phyloP scores from a whole-genome alignment of 2,329 filamentous ascomycete genomes.

The Aulographum hederae region DNA sequence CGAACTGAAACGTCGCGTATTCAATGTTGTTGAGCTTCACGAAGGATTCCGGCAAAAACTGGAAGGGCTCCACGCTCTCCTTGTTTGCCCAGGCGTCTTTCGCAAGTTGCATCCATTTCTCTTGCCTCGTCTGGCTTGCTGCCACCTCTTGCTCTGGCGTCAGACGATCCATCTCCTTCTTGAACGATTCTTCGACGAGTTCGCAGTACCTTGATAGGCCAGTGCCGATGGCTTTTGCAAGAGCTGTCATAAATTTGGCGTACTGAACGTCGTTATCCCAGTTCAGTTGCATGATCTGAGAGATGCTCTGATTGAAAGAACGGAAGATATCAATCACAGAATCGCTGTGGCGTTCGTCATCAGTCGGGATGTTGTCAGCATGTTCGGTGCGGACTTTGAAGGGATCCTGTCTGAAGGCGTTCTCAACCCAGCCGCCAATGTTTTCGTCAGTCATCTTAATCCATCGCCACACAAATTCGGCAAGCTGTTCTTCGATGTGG shows the following conservation, averaged over 20 bases:
- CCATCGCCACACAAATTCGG: conserved; percentile 94
- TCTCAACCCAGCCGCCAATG: conserved; percentile 68
- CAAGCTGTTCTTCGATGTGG: conserved; percentile 67
- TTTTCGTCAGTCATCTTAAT: conserved; percentile 63
- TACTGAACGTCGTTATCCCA: conserved; percentile 92
- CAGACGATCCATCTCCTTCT: conserved; percentile 80
- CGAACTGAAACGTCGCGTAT: conserved; percentile 80
- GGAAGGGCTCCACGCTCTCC: conserved; percentile 88
- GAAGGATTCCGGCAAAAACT: conserved; percentile 66
- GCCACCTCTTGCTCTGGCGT: conserved; percentile 74
- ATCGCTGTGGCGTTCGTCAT: conserved; percentile 78
- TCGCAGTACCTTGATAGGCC: conserved; percentile 86
- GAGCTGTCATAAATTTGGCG: conserved; percentile 89
- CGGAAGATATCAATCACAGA: conserved; percentile 88
- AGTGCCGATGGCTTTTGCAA: conserved; percentile 67
- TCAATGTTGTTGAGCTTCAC: conserved; percentile 97
- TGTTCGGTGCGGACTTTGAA: conserved; percentile 59
- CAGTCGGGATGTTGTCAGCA: conserved; percentile 43
- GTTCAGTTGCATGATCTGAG: conserved; percentile 68
- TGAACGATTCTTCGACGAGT: conserved; percentile 67
- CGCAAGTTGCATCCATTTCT: conserved; percentile 83
- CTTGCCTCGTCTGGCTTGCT: conserved; percentile 63
- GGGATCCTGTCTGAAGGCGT: conserved; percentile 76
- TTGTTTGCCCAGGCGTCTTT: conserved; percentile 86
- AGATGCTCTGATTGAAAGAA: conserved; percentile 79